A percentile compares a stretch with the other conserved stretches of the same genome.
These are phyloP conservation scores for Fusarium setosum DNA, from an alignment of 2,329 filamentous ascomycete genomes.

Conservation along the genomic window DNA sequence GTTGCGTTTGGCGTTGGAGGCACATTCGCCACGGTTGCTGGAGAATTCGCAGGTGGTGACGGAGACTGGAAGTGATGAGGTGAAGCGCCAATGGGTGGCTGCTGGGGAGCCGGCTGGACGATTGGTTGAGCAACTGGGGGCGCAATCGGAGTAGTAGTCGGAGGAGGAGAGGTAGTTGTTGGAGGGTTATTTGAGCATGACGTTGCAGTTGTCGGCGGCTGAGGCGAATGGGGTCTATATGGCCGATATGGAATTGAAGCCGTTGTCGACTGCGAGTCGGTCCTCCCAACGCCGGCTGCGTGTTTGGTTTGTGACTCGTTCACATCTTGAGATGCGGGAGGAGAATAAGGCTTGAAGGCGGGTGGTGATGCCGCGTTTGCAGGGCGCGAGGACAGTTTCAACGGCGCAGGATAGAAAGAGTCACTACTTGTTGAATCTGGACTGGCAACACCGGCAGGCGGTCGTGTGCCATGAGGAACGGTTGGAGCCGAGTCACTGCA, in stretches of 20 bases:
- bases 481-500: constrained; percentile 14
- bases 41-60: constrained; percentile 1
- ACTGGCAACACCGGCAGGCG: constrained; percentile 17
- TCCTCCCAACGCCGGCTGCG: constrained; percentile 14
- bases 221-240: constrained; percentile 41
- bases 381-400: constrained; percentile 42
- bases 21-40: constrained; percentile 1
- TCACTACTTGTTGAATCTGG: constrained; percentile 17
- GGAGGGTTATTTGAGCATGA: constrained; percentile 11
- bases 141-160: constrained; percentile 4
- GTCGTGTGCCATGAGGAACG: constrained; percentile 29
- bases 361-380: constrained; percentile 33
- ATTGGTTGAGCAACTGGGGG: not conserved
- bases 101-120: constrained; percentile 3
- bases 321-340: constrained; percentile 31
- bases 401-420: constrained; percentile 42
- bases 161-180: constrained; percentile 13
- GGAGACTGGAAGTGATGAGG: constrained; percentile 40
- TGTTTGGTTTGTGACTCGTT: constrained; percentile 21
- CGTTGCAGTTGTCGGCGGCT: constrained; percentile 5
- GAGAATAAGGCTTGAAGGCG: constrained; percentile 44
- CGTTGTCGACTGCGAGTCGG: constrained; percentile 35
- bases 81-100: constrained; percentile 25
- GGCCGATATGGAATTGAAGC: constrained; percentile 43
- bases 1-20: constrained; percentile 15